Percentiles rank a stretch among this genome's conserved stretches.
phyloP scores from a whole-genome alignment of 139 green algal genomes.

The Spirogloea muscicola region DNA sequence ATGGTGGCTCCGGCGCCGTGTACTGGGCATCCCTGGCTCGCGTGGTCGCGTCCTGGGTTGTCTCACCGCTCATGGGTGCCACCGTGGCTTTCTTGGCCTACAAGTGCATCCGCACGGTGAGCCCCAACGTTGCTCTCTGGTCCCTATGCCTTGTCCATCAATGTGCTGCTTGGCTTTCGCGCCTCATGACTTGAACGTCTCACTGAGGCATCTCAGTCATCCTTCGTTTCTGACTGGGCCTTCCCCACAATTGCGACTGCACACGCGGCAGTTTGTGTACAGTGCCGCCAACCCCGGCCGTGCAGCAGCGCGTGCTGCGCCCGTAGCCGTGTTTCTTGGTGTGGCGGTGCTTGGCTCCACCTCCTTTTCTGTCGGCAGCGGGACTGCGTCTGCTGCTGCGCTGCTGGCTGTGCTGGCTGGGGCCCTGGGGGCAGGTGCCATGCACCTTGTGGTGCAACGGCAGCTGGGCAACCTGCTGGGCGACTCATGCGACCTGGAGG shows the following conservation, averaged over 20 bases:
- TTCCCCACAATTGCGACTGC: background rate
- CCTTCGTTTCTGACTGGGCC: no score
- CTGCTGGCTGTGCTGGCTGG: background rate
- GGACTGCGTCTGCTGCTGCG: background rate
- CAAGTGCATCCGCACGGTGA: constrained; percentile 29
- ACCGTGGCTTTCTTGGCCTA: constrained; percentile 36
- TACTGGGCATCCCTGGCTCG: constrained; percentile 32
- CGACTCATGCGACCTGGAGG: constrained; percentile 11
- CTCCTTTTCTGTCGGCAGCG: background rate
- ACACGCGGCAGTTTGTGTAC: constrained; percentile 16
- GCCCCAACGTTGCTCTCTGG: background rate
- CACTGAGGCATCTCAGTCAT: no score
- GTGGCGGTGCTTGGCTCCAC: constrained; percentile 4
- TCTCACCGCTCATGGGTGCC: constrained; percentile 38
- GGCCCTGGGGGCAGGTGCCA: background rate
- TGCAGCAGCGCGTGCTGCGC: constrained; percentile 5
- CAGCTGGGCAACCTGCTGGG: constrained; percentile 22
- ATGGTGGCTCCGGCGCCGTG: constrained; percentile 14
- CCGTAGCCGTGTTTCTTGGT: constrained; percentile 21
- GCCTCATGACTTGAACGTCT: no score
- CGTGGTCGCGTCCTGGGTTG: constrained; percentile 36
- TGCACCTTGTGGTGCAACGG: background rate
- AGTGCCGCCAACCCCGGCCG: constrained; percentile 10
- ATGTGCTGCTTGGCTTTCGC: no score
- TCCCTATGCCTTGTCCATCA: background rate